phyloP scores from a whole-genome alignment of 2,329 filamentous ascomycete genomes.

The Botrytis galanthina region DNA sequence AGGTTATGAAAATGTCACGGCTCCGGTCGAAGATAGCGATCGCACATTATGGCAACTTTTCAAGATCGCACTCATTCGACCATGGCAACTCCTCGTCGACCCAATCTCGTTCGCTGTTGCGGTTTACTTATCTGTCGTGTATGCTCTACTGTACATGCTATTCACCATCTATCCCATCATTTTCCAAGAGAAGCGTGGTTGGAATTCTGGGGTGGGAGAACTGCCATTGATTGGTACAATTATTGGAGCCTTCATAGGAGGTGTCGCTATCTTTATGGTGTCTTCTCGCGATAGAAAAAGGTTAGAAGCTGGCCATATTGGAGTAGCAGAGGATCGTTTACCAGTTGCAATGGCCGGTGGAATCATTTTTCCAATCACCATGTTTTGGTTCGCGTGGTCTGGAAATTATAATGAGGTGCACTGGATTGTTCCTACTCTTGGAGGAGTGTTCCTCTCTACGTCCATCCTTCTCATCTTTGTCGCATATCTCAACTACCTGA shows the following conservation, averaged over 20 bases:
- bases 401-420: slow-evolving; percentile 47
- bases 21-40: slow-evolving; percentile 62
- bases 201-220: slow-evolving; percentile 52
- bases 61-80: slow-evolving; percentile 83
- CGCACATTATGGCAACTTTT: slow-evolving; percentile 48
- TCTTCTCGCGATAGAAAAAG: slow-evolving; percentile 40
- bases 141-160: slow-evolving; percentile 35
- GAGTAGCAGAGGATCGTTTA: slow-evolving; percentile 48
- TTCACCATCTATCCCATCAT: slow-evolving; percentile 38
- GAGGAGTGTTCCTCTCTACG: slow-evolving; percentile 44
- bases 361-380: slow-evolving; percentile 50
- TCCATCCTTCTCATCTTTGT: slow-evolving; percentile 50
- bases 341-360: slow-evolving; percentile 55
- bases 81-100: slow-evolving; percentile 88
- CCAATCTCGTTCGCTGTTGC: slow-evolving; percentile 81
- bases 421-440: slow-evolving; percentile 48
- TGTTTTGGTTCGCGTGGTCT: slow-evolving; percentile 54
- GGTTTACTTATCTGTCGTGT: slow-evolving; percentile 67
- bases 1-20: slow-evolving; percentile 52
- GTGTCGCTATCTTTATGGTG: slow-evolving; percentile 47
- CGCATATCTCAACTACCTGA: slow-evolving; percentile 55
- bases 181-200: slow-evolving; percentile 42
- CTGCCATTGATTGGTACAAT: slow-evolving; percentile 66
- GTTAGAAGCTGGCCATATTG: slow-evolving; percentile 33
- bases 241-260: slow-evolving; percentile 43